Conservation (phyloP, 2,329 filamentous ascomycete species). For the Colletotrichum australisinense region DNA sequence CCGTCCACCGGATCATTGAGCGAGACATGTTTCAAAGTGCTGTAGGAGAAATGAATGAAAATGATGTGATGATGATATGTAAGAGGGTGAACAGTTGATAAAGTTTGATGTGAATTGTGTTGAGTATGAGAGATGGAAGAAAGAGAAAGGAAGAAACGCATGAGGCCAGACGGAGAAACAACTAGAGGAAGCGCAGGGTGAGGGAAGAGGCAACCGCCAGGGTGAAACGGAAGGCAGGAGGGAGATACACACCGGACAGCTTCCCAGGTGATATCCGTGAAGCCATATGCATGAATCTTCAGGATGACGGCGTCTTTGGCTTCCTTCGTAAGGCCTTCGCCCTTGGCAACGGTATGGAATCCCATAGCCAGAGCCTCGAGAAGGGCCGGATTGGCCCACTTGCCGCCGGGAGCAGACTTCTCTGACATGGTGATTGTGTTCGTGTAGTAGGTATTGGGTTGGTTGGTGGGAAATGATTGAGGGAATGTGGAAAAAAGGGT, state of each 20-base stretch:
- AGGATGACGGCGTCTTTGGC: constrained; percentile 45
- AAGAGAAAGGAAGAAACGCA: constrained; percentile 10
- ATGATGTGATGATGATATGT: background rate
- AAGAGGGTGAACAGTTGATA: background rate
- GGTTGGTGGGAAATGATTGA: constrained; percentile 7
- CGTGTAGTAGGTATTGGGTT: constrained; percentile 32
- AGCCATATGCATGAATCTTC: constrained; percentile 46
- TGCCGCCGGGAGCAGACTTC: constrained; percentile 1
- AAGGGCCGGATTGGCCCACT: constrained; percentile 48
- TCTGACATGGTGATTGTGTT: constrained; percentile 9
- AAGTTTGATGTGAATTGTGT: background rate
- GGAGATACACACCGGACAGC: constrained; percentile 53
- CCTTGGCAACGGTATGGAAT: constrained; percentile 44
- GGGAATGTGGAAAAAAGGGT: background rate
- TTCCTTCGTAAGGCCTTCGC: constrained; percentile 41
- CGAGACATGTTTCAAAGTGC: constrained; percentile 25
- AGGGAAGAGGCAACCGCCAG: background rate
- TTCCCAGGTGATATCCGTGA: constrained; percentile 53
- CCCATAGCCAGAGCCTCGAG: constrained; percentile 47
- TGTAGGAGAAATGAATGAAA: background rate
- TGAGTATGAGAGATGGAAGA: constrained; percentile 9
- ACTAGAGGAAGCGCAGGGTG: background rate
- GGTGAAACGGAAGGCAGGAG: background rate
- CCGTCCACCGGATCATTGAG: constrained; percentile 53
- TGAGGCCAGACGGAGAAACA: background rate